Evolutionary conservation across 1,284 basidiomycete genomes (phyloP).

Genomic region (Ustanciosporium gigantosporum): DNA sequence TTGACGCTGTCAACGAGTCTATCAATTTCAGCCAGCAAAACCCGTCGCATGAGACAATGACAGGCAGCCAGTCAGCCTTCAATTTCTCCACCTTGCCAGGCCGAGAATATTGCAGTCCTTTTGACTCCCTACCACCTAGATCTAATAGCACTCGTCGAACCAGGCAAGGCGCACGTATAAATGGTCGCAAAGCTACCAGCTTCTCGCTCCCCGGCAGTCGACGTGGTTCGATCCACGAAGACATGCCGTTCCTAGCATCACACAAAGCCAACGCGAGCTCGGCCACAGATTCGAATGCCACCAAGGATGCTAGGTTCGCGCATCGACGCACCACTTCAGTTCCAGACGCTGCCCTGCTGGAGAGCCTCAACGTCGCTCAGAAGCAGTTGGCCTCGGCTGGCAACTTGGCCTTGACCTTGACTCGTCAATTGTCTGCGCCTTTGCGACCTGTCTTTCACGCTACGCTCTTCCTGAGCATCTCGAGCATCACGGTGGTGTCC

Average conservation of each 20-base stretch:
- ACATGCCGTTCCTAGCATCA: too few species aligned
- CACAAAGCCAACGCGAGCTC: too few species aligned
- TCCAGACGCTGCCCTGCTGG: conserved; percentile 33
- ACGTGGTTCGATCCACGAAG: conserved; percentile 34
- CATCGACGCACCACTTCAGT: conserved; percentile 21
- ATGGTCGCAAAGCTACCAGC: conserved; percentile 17
- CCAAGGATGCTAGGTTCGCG: background rate
- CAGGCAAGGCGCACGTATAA: conserved; percentile 19
- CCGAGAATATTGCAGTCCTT: conserved; percentile 11
- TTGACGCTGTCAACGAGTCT: conserved; percentile 14
- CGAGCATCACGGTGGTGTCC: conserved; percentile 43
- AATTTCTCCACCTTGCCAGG: conserved; percentile 7
- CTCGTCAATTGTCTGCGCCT: conserved; percentile 44
- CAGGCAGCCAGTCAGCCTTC: conserved; percentile 16
- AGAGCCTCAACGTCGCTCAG: conserved; percentile 43
- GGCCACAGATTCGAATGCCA: background rate
- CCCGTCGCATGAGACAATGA: conserved; percentile 4
- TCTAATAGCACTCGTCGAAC: conserved; percentile 31
- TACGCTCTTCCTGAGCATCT: conserved; percentile 48
- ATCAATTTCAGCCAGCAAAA: conserved; percentile 2
- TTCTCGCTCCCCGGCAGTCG: conserved; percentile 38
- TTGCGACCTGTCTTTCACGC: conserved; percentile 46
- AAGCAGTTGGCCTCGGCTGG: conserved; percentile 46
- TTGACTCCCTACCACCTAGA: conserved; percentile 22
- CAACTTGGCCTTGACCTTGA: conserved; percentile 44